phyloP scores from a whole-genome alignment of 495 filamentous ascomycete genomes.

The Aspergillus wentii region DNA sequence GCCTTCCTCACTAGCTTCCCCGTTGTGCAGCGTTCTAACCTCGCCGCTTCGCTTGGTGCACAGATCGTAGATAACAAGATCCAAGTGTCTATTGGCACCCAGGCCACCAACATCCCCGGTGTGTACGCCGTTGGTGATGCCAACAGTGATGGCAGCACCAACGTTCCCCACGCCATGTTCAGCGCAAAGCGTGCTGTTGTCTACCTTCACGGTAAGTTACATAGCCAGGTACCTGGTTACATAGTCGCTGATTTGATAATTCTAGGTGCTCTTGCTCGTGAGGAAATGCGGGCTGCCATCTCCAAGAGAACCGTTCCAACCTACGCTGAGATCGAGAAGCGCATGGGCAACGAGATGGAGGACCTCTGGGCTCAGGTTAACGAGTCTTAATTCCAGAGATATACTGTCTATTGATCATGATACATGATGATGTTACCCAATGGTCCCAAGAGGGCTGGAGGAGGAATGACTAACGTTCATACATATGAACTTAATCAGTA shows the following conservation, averaged over 20 bases:
- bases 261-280: constrained; percentile 19
- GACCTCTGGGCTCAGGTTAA: constrained; percentile 15
- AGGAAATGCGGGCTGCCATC: constrained; percentile 29
- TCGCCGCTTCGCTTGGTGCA: constrained; percentile 37
- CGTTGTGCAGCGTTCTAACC: constrained; percentile 34
- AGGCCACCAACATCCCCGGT: constrained; percentile 40
- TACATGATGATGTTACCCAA: too few species aligned
- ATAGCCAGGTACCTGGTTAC: too few species aligned
- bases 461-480: too few species aligned
- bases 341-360: constrained; percentile 31
- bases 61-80: constrained; percentile 40
- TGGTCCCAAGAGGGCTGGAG: too few species aligned
- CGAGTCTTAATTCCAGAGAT: too few species aligned
- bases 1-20: constrained; percentile 49
- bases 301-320: constrained; percentile 23
- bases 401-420: too few species aligned
- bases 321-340: constrained; percentile 19
- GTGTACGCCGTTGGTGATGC: constrained; percentile 54
- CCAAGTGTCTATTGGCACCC: too few species aligned
- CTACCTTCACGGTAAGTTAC: constrained; percentile 46
- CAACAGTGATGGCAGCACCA: constrained; percentile 52
- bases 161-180: constrained; percentile 57
- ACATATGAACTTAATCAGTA: too few species aligned
- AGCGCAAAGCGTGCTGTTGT: constrained; percentile 53
- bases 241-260: background rate